Evolutionary conservation across 495 filamentous ascomycete genomes (phyloP).

Genomic region (Sphaerosporella brunnea): DNA sequence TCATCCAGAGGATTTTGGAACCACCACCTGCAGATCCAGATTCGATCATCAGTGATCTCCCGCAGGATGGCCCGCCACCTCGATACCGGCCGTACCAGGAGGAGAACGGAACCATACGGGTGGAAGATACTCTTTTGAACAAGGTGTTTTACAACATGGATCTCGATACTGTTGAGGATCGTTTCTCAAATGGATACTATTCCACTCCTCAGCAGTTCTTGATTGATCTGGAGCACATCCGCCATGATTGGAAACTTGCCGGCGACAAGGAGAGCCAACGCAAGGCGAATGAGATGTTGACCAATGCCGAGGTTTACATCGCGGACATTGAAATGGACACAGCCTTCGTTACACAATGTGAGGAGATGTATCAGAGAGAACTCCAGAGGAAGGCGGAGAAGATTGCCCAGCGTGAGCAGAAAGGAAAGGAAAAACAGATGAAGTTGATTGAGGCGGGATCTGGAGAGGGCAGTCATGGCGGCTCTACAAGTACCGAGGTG

Average conservation of each 20-base stretch:
- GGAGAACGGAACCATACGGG: slow-evolving; percentile 11
- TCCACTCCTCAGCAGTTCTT: slow-evolving; percentile 73
- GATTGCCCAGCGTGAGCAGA: slow-evolving; percentile 30
- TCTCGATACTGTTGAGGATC: slow-evolving; percentile 80
- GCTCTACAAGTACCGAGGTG: not conserved
- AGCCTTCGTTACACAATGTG: slow-evolving; percentile 45
- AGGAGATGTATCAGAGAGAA: slow-evolving; percentile 58
- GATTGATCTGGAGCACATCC: slow-evolving; percentile 62
- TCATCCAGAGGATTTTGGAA: slow-evolving; percentile 62
- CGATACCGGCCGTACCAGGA: slow-evolving; percentile 13
- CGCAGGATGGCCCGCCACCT: slow-evolving; percentile 8
- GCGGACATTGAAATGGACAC: slow-evolving; percentile 45
- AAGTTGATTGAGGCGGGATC: not conserved
- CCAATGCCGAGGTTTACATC: slow-evolving; percentile 87
- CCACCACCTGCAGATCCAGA: slow-evolving; percentile 53
- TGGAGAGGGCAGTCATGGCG: not conserved
- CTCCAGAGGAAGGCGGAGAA: slow-evolving; percentile 47
- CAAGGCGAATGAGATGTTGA: slow-evolving; percentile 73
- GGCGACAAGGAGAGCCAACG: slow-evolving; percentile 60
- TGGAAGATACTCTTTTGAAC: slow-evolving; percentile 32
- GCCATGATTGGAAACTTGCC: slow-evolving; percentile 59
- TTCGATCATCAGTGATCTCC: slow-evolving; percentile 51
- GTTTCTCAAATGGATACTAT: slow-evolving; percentile 88
- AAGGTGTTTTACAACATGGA: slow-evolving; percentile 93
- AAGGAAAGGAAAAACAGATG: slow-evolving; percentile 10